Evolutionary conservation across 2,329 filamentous ascomycete species (phyloP).

Genomic region (Phaeosphaeria sp.): DNA sequence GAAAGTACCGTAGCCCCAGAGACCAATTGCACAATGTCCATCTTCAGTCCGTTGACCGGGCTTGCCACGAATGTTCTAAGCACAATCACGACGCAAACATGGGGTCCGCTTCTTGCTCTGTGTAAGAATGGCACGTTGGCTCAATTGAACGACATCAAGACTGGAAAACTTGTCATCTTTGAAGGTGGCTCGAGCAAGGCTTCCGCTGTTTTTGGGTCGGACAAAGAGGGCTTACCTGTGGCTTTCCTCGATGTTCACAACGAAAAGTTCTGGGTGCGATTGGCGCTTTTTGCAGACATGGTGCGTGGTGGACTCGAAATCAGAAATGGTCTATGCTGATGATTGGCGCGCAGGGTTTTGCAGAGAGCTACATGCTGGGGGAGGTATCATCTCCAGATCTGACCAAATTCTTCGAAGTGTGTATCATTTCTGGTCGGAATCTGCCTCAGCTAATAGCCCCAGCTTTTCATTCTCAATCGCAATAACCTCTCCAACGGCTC

Average conservation of each 20-base stretch:
- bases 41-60: conserved; percentile 46
- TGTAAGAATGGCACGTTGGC: conserved; percentile 55
- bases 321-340: not conserved
- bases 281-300: conserved; percentile 76
- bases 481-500: conserved; percentile 68
- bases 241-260: conserved; percentile 67
- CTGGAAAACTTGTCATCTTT: conserved; percentile 55
- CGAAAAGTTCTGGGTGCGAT: conserved; percentile 73
- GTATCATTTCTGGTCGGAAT: conserved; percentile 1
- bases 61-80: conserved; percentile 50
- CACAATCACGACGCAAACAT: conserved; percentile 54
- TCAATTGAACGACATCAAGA: conserved; percentile 53
- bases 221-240: conserved; percentile 50
- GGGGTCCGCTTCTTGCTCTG: conserved; percentile 55
- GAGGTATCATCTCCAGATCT: conserved; percentile 72
- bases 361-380: conserved; percentile 75
- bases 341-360: conserved; percentile 61
- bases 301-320: conserved; percentile 34
- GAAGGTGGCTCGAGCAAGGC: conserved; percentile 52
- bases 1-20: not conserved
- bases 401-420: conserved; percentile 70
- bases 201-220: conserved; percentile 51
- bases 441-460: conserved; percentile 20
- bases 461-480: conserved; percentile 76
- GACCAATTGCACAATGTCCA: conserved; percentile 33